phyloP scores from a whole-genome alignment of 441 rosid genomes.

The Omphalea diandra region DNA sequence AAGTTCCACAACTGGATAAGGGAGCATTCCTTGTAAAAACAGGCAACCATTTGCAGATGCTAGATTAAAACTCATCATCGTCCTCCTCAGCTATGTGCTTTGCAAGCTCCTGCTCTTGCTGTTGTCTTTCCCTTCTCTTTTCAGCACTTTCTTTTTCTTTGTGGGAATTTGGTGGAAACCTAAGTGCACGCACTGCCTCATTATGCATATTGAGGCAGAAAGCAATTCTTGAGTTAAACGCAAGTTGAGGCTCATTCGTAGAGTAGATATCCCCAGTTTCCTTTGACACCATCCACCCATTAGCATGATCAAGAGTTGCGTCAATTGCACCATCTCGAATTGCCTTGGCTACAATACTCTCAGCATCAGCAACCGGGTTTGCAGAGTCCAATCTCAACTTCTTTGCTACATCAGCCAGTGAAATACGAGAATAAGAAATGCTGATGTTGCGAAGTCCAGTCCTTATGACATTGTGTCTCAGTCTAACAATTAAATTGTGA shows the following conservation, averaged over 20 bases:
- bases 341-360: slow-evolving; percentile 71
- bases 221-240: slow-evolving; percentile 74
- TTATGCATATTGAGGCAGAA: slow-evolving; percentile 82
- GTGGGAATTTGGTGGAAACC: slow-evolving; percentile 77
- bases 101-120: slow-evolving; percentile 76
- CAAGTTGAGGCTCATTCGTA: slow-evolving; percentile 68
- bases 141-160: slow-evolving; percentile 77
- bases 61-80: slow-evolving; percentile 61
- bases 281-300: slow-evolving; percentile 71
- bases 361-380: slow-evolving; percentile 69
- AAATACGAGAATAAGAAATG: slow-evolving; percentile 75
- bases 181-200: slow-evolving; percentile 72
- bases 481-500: slow-evolving; percentile 64
- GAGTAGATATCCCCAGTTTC: slow-evolving; percentile 79
- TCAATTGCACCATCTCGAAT: slow-evolving; percentile 76
- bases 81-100: slow-evolving; percentile 82
- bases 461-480: slow-evolving; percentile 75
- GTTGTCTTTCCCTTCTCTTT: slow-evolving; percentile 78
- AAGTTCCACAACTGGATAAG: not conserved
- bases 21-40: slow-evolving; percentile 6
- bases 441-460: slow-evolving; percentile 75
- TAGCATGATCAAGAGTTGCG: slow-evolving; percentile 61
- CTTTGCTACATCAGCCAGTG: slow-evolving; percentile 67
- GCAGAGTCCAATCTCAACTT: slow-evolving; percentile 65
- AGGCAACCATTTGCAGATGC: not conserved